A percentile compares a stretch with the other conserved stretches of the same genome.
Evolutionary conservation across 2,329 filamentous ascomycete species (phyloP).

Genomic region (Cercospora sesami): DNA sequence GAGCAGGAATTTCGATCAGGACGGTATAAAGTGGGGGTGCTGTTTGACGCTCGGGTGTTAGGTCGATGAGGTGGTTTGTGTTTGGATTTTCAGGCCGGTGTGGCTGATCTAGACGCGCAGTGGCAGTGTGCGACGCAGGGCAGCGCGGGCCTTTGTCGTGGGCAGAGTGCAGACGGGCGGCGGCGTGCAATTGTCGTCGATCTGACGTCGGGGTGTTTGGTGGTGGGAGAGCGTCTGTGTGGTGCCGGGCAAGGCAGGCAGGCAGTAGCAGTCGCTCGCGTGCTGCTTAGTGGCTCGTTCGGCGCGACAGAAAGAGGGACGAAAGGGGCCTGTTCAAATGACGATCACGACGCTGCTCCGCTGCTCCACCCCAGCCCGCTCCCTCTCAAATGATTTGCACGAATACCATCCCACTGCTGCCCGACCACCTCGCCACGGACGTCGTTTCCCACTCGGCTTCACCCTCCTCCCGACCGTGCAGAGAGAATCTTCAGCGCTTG

Average conservation of each 20-base stretch:
- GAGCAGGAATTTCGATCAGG: conserved; percentile 5
- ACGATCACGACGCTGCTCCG: not conserved
- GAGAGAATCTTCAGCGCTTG: not conserved
- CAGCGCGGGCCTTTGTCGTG: not conserved
- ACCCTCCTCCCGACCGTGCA: not conserved
- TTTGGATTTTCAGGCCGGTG: not conserved
- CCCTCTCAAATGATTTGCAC: not conserved
- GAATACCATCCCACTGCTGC: not conserved
- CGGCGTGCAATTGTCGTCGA: not conserved
- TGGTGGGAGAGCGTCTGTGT: not conserved
- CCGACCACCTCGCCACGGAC: not conserved
- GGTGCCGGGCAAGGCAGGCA: not conserved
- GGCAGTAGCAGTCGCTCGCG: not conserved
- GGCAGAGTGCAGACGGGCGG: not conserved
- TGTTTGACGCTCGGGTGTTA: not conserved
- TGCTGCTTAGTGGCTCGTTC: conserved; percentile 1
- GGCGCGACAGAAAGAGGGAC: not conserved
- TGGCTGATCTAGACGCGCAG: not conserved
- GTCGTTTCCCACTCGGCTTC: not conserved
- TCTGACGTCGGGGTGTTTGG: not conserved
- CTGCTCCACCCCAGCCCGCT: not conserved
- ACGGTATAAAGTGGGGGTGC: not conserved
- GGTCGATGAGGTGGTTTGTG: not conserved
- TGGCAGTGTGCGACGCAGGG: not conserved
- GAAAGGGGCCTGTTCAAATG: not conserved